Evolutionary conservation across 306 rosid genomes (phyloP).

Genomic region (Spatholobus suberectus): DNA sequence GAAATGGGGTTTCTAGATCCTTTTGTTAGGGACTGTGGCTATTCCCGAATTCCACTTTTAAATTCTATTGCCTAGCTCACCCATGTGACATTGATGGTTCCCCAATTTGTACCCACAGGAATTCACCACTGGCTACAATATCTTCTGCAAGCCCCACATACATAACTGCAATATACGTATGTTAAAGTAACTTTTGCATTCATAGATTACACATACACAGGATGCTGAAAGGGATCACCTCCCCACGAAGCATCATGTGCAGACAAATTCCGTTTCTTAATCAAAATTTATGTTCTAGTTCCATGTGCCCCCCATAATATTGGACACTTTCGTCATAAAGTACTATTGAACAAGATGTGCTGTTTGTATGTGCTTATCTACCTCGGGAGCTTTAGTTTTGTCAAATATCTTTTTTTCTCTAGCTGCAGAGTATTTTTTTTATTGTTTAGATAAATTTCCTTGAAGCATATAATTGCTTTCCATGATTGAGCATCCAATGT

Average conservation of each 20-base stretch:
- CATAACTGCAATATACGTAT: constrained; percentile 27
- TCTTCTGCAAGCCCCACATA: constrained; percentile 55
- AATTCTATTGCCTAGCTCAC: constrained; percentile 32
- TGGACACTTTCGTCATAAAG: constrained; percentile 22
- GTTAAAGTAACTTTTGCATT: constrained; percentile 22
- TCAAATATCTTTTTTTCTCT: neutral
- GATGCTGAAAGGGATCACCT: neutral
- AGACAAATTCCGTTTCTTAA: constrained; percentile 33
- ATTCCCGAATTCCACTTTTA: neutral
- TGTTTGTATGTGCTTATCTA: neutral
- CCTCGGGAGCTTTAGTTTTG: neutral
- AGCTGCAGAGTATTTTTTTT: neutral
- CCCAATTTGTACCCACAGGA: constrained; percentile 47
- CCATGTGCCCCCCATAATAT: constrained; percentile 58
- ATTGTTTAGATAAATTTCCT: constrained; percentile 31
- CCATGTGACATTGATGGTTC: constrained; percentile 55
- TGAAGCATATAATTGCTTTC: constrained; percentile 23
- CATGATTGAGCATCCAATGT: constrained; percentile 34
- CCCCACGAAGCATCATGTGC: constrained; percentile 2
- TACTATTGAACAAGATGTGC: neutral
- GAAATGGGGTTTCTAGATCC: neutral
- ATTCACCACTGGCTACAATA: constrained; percentile 29
- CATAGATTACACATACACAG: constrained; percentile 7
- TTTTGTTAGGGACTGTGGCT: neutral
- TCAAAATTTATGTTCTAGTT: constrained; percentile 31